These are phyloP conservation scores for Acer yangbiense DNA, from an alignment of 345 rosid genomes.

Conservation along the genomic window DNA sequence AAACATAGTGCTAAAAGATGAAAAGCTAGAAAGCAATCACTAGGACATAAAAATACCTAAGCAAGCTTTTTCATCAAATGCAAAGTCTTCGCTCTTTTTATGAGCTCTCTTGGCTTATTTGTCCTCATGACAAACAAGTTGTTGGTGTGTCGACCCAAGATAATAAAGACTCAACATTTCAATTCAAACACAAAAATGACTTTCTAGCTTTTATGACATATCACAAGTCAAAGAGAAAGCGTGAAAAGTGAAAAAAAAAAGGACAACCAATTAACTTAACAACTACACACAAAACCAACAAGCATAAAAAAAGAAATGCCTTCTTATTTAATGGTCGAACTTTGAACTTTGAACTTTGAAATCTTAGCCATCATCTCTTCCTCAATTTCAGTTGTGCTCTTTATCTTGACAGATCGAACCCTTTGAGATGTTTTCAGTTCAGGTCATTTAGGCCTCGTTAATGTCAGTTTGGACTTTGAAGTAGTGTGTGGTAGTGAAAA, in stretches of 20 bases:
- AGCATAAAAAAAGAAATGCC: slow-evolving; percentile 36
- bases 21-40: no score
- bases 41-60: no score
- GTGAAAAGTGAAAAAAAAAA: background rate
- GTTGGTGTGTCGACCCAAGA: no score
- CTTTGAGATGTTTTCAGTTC: slow-evolving; percentile 90
- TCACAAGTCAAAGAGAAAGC: background rate
- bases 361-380: slow-evolving; percentile 98
- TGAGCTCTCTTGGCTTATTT: no score
- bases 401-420: slow-evolving; percentile 67
- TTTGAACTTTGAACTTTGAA: slow-evolving; percentile 96
- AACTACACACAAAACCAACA: slow-evolving; percentile 4
- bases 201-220: background rate
- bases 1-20: no score
- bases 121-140: no score
- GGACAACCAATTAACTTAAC: background rate
- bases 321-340: slow-evolving; percentile 94
- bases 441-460: slow-evolving; percentile 72
- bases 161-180: no score
- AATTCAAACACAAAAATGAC: no score
- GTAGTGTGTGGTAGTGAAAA: no score
- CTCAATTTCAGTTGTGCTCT: slow-evolving; percentile 88
- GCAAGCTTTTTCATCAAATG: no score
- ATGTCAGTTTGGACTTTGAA: slow-evolving; percentile 47
- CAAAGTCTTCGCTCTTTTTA: no score